A percentile compares a stretch with the other conserved stretches of the same genome.
Evolutionary conservation across 441 rosid genomes (phyloP).

Genomic region (Aleurites moluccanus): DNA sequence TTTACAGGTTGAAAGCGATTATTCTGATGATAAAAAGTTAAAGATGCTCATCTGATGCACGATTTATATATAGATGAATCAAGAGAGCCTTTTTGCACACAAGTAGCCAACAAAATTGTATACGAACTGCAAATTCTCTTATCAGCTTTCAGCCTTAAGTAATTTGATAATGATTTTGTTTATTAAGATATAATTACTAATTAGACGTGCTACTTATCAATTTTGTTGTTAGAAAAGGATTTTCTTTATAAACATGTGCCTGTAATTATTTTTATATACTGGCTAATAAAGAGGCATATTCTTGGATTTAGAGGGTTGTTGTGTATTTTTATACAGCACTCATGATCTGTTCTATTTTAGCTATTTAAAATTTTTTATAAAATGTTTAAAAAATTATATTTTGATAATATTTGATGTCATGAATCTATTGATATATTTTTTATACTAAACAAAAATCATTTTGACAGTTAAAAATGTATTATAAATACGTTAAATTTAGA

Average conservation of each 20-base stretch:
- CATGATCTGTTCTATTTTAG: too few relatives aligned
- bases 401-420: too few relatives aligned
- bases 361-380: too few relatives aligned
- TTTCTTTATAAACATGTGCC: not conserved
- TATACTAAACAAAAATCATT: too few relatives aligned
- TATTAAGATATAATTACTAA: not conserved
- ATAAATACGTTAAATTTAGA: too few relatives aligned
- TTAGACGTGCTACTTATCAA: not conserved
- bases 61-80: constrained; percentile 9
- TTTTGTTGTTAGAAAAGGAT: not conserved
- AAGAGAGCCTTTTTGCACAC: not conserved
- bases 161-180: not conserved
- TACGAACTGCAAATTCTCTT: not conserved
- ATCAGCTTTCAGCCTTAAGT: constrained; percentile 1
- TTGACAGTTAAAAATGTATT: too few relatives aligned
- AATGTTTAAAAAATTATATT: too few relatives aligned
- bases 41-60: constrained; percentile 12
- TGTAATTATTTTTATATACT: too few relatives aligned
- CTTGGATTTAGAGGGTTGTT: too few relatives aligned
- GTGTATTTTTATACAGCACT: too few relatives aligned
- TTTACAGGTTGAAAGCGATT: constrained; percentile 25
- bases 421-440: too few relatives aligned
- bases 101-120: not conserved
- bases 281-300: too few relatives aligned
- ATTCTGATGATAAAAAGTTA: constrained; percentile 9